Percentiles rank a stretch among this genome's conserved stretches.
These are phyloP conservation scores for Fonsecaea nubica DNA, from an alignment of 2,329 filamentous ascomycete species.

Conservation along the genomic window DNA sequence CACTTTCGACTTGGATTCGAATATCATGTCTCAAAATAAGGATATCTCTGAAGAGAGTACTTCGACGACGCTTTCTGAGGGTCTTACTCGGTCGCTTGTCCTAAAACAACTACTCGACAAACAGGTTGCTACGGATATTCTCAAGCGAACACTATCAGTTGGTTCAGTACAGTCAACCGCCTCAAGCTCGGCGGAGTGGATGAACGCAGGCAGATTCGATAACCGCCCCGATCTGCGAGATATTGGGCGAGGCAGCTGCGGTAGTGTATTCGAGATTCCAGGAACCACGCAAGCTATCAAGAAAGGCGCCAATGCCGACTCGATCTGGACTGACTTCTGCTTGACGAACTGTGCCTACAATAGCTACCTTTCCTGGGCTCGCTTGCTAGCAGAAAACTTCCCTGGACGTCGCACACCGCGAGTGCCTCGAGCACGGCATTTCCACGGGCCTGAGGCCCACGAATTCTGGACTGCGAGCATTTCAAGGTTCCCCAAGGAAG, in stretches of 20 bases:
- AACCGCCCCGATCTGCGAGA: slow-evolving; percentile 12
- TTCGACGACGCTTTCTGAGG: not conserved
- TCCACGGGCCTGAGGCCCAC: slow-evolving; percentile 15
- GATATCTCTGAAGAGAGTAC: not conserved
- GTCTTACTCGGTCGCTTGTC: too few relatives aligned
- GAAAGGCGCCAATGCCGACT: slow-evolving; percentile 11
- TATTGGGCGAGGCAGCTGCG: slow-evolving; percentile 31
- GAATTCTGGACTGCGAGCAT: slow-evolving; percentile 18
- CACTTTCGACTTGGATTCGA: not conserved
- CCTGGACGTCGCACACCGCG: slow-evolving; percentile 19
- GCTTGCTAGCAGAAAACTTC: slow-evolving; percentile 15
- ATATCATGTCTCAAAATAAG: not conserved
- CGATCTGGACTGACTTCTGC: slow-evolving; percentile 31
- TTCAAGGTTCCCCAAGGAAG: slow-evolving; percentile 17
- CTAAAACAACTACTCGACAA: slow-evolving; percentile 1
- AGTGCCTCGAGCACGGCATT: slow-evolving; percentile 16
- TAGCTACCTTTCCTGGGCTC: slow-evolving; percentile 14
- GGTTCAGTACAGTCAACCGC: not conserved
- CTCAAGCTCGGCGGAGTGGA: not conserved
- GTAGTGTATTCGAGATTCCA: slow-evolving; percentile 30
- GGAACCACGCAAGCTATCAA: slow-evolving; percentile 22
- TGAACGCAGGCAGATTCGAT: not conserved
- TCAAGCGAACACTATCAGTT: slow-evolving; percentile 15
- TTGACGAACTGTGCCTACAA: slow-evolving; percentile 27
- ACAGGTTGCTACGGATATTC: slow-evolving; percentile 15